A percentile compares a stretch with the other conserved stretches of the same genome.
phyloP scores from a whole-genome alignment of 148 eudicot genomes.

The Rhododendron ovatum region DNA sequence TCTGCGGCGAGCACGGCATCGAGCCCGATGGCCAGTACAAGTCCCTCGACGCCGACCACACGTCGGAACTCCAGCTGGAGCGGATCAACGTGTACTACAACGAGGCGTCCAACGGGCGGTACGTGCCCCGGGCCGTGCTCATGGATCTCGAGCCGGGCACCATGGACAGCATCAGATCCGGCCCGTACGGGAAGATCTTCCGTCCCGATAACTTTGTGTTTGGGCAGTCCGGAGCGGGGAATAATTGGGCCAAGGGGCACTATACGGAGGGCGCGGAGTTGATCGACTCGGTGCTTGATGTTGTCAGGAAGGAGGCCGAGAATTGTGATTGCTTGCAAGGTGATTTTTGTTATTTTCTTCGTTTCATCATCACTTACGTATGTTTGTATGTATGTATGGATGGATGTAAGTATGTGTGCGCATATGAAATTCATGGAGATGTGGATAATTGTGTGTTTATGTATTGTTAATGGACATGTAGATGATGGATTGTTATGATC shows the following conservation, averaged over 20 bases:
- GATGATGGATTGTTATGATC: too few species aligned
- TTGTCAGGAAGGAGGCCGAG: conserved; percentile 82
- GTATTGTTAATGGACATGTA: background rate
- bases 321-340: conserved; percentile 82
- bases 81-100: conserved; percentile 70
- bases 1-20: conserved; percentile 66
- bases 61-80: conserved; percentile 49
- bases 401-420: background rate
- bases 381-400: background rate
- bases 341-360: conserved; percentile 4
- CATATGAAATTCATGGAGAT: background rate
- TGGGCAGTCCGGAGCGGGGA: conserved; percentile 79
- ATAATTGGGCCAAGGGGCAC: conserved; percentile 81
- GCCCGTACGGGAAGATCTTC: conserved; percentile 63
- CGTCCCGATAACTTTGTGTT: conserved; percentile 75
- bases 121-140: conserved; percentile 64
- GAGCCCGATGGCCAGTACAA: conserved; percentile 42
- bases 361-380: background rate
- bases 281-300: conserved; percentile 82
- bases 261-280: conserved; percentile 83
- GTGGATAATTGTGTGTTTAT: background rate
- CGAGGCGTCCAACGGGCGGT: conserved; percentile 63
- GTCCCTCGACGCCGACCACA: background rate
- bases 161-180: conserved; percentile 74
- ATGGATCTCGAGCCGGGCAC: conserved; percentile 89